Conservation (phyloP, 2,329 filamentous ascomycete species). For the Beauveria asiatica region DNA sequence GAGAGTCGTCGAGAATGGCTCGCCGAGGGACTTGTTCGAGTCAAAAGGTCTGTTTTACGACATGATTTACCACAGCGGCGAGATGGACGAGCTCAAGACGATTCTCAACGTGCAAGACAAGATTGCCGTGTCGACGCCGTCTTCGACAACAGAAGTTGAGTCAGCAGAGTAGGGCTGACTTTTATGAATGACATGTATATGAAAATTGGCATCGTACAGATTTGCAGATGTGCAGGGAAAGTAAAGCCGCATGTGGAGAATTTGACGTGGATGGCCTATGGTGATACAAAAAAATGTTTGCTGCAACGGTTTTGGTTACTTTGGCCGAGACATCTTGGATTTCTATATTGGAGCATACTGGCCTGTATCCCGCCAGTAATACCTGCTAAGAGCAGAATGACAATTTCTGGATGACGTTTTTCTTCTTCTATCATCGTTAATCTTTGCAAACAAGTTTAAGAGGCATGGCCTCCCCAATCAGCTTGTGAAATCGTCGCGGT, state of each 20-base stretch:
- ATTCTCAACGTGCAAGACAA: slow-evolving; percentile 20
- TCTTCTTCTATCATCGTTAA: too few relatives aligned
- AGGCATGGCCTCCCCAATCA: too few relatives aligned
- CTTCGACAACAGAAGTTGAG: slow-evolving; percentile 11
- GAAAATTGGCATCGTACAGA: background rate
- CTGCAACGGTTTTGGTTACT: background rate
- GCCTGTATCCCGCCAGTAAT: background rate
- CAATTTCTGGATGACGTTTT: background rate
- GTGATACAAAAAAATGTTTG: background rate
- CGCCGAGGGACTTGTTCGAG: slow-evolving; percentile 38
- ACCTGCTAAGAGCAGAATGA: background rate
- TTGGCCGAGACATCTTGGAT: background rate
- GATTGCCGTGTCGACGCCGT: slow-evolving; percentile 1
- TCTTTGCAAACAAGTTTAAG: too few relatives aligned
- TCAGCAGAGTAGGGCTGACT: background rate
- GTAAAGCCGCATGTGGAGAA: background rate
- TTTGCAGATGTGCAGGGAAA: background rate
- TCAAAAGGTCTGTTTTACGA: slow-evolving; percentile 40
- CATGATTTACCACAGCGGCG: slow-evolving; percentile 47
- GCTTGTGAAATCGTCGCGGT: too few relatives aligned
- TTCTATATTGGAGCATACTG: background rate
- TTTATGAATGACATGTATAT: background rate
- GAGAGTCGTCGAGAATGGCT: slow-evolving; percentile 42
- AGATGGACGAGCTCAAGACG: slow-evolving; percentile 36
- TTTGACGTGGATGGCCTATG: background rate